Conservation (phyloP, 1,284 basidiomycete genomes). For the Boletellus deceptivus region DNA sequence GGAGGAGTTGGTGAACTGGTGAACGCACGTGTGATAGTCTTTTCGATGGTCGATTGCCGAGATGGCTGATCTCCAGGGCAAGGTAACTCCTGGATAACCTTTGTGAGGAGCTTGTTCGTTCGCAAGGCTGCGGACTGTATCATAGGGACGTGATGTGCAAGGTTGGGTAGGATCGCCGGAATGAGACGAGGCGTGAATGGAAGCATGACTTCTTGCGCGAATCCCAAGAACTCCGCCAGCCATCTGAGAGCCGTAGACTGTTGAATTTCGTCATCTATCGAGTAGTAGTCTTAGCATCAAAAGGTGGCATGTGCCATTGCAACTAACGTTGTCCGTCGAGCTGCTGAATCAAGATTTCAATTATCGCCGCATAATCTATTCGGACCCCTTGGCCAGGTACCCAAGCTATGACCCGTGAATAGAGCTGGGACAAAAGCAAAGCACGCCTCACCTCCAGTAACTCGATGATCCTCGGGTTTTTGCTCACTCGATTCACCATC, state of each 20-base stretch:
- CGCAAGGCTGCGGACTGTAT: slow-evolving; percentile 86
- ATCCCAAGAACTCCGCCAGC: slow-evolving; percentile 89
- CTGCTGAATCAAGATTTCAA: slow-evolving; percentile 93
- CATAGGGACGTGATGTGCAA: slow-evolving; percentile 87
- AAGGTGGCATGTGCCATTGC: neutral
- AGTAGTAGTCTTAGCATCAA: slow-evolving; percentile 8
- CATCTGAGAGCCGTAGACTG: slow-evolving; percentile 88
- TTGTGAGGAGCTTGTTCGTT: slow-evolving; percentile 84
- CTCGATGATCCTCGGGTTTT: slow-evolving; percentile 52
- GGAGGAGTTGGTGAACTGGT: slow-evolving; percentile 54
- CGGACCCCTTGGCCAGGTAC: slow-evolving; percentile 90
- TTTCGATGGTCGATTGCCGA: slow-evolving; percentile 39
- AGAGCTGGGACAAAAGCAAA: slow-evolving; percentile 18
- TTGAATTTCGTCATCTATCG: slow-evolving; percentile 82
- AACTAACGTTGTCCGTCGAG: slow-evolving; percentile 80
- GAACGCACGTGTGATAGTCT: slow-evolving; percentile 29
- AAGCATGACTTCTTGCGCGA: slow-evolving; percentile 89
- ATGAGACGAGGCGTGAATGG: slow-evolving; percentile 94
- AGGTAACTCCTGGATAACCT: slow-evolving; percentile 84
- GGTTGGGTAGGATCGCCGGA: slow-evolving; percentile 88
- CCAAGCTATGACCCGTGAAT: slow-evolving; percentile 57
- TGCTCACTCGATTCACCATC: slow-evolving; percentile 46
- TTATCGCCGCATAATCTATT: slow-evolving; percentile 89
- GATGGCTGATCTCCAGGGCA: slow-evolving; percentile 55
- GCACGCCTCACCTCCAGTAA: slow-evolving; percentile 56